Conservation (phyloP, 768 basidiomycete genomes). For the Tulasnella sp. region DNA sequence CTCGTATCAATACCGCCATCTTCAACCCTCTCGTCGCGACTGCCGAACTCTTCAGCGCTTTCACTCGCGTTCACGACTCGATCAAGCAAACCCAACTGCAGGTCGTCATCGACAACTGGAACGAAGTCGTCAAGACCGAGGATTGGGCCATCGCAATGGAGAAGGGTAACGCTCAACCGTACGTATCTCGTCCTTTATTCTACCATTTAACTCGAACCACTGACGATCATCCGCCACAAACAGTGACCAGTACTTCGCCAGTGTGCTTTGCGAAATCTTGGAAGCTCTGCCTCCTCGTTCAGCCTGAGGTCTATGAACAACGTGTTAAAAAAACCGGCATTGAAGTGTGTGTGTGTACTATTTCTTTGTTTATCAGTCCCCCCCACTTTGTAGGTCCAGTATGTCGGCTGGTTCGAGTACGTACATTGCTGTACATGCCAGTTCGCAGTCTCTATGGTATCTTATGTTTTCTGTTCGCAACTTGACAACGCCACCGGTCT, state of each 20-base stretch:
- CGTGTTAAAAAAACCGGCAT: background rate
- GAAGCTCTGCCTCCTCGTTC: background rate
- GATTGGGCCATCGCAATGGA: constrained; percentile 2
- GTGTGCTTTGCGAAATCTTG: constrained; percentile 11
- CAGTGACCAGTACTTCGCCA: constrained; percentile 11
- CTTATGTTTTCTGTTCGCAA: too few species aligned
- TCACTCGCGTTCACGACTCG: constrained; percentile 5
- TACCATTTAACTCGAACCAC: too few species aligned
- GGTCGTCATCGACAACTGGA: constrained; percentile 10
- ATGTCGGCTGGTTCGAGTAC: background rate
- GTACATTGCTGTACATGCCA: background rate
- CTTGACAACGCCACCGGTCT: too few species aligned
- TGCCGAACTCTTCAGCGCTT: constrained; percentile 17
- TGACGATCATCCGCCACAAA: too few species aligned
- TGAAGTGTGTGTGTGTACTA: background rate
- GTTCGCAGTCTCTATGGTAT: too few species aligned
- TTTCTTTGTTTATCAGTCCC: background rate
- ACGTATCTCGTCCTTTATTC: too few species aligned
- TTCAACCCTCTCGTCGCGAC: constrained; percentile 6
- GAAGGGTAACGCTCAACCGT: background rate
- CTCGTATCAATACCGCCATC: background rate
- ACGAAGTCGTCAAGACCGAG: background rate
- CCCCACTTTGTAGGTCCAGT: background rate
- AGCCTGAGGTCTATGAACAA: too few species aligned
- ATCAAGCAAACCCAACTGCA: background rate